phyloP scores from a whole-genome alignment of 2,329 filamentous ascomycete species.

The Penicillium sumatraense region DNA sequence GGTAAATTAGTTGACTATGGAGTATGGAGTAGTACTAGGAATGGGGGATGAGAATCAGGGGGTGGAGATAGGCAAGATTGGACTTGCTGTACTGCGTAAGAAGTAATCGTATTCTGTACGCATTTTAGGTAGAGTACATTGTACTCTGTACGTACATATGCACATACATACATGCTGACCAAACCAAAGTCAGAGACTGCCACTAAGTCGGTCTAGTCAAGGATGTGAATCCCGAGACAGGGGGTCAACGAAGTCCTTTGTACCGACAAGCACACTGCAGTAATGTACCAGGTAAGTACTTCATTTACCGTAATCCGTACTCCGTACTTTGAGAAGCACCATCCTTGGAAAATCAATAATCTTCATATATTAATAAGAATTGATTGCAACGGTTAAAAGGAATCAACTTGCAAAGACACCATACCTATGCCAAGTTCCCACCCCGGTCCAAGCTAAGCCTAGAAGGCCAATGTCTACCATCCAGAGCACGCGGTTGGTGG shows the following conservation, averaged over 20 bases:
- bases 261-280: no score
- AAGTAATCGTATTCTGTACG: no score
- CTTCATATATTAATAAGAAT: background rate
- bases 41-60: background rate
- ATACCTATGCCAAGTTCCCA: no score
- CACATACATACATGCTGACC: background rate
- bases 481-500: background rate
- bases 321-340: background rate
- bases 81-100: background rate
- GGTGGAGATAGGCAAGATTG: background rate
- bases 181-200: background rate
- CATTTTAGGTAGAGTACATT: background rate
- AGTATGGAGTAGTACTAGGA: background rate
- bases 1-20: background rate
- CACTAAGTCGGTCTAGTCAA: constrained; percentile 9
- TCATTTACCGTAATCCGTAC: background rate
- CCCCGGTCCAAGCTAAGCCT: background rate
- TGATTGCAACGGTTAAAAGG: background rate
- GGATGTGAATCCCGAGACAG: constrained; percentile 20
- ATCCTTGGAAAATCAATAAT: background rate
- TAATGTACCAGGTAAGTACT: no score
- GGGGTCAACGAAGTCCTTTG: background rate
- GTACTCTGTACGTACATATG: background rate
- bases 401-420: background rate
- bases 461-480: background rate